These are phyloP conservation scores for Mycena vulgaris DNA, from an alignment of 768 basidiomycete genomes.

Conservation along the genomic window DNA sequence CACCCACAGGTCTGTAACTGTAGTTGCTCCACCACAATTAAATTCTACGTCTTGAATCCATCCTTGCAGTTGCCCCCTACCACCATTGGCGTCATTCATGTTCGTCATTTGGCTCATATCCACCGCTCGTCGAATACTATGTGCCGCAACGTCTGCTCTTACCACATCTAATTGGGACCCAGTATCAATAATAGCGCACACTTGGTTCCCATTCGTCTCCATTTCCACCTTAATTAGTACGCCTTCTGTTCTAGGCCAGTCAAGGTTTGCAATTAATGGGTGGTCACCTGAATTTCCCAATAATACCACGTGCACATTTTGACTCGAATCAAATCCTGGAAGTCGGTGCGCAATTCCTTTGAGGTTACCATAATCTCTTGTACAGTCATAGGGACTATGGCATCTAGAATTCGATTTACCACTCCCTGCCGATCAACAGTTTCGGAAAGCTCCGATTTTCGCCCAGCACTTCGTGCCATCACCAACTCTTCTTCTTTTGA, in stretches of 20 bases:
- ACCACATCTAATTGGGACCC: background rate
- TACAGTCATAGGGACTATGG: background rate
- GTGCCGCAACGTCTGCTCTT: background rate
- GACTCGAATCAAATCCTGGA: background rate
- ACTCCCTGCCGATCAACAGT: background rate
- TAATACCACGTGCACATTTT: background rate
- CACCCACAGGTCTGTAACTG: background rate
- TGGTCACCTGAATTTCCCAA: background rate
- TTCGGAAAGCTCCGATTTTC: background rate
- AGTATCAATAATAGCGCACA: too few relatives aligned
- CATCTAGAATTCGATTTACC: background rate
- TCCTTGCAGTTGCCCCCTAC: background rate
- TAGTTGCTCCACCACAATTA: background rate
- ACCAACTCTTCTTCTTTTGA: background rate
- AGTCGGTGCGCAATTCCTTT: background rate
- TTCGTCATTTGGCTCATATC: background rate
- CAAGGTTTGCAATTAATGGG: background rate
- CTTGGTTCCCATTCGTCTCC: too few relatives aligned
- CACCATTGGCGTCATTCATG: background rate
- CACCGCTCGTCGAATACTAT: background rate
- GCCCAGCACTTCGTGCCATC: background rate
- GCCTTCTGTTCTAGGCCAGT: background rate
- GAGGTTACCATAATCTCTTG: background rate
- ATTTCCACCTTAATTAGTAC: too few relatives aligned
- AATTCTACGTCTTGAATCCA: background rate